Base-by-base conservation (phyloP, 2,329 filamentous ascomycete genomes). In the Rosellinia necatrix region DNA sequence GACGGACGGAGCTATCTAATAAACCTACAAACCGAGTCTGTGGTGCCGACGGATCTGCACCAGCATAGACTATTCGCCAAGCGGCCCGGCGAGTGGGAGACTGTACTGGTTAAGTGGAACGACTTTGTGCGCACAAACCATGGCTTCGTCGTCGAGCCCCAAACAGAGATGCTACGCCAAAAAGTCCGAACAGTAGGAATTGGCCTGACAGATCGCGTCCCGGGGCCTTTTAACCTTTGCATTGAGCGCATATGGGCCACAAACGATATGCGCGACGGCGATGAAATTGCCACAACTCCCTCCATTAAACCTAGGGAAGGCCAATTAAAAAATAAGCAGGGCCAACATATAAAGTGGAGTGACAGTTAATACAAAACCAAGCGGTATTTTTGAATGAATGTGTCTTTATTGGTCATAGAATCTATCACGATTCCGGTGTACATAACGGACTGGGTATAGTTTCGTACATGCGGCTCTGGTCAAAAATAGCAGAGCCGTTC, bases 71-170 rank as follows among this genome's bases (percentile, higher is more conserved):
- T 99, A 4, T 96, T 91, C 65, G 82, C 88, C 7, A 88, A 87
- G 68, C 83, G 84, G 7, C 87, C 90, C 0, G 92, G 92, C 1
- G 82, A 92, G 67, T 99, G 94, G 94, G 93, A 99, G 79, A 97
- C 94, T 1, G 83, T 97, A n/a, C 74, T 96, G 42, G 88, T 99
- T 61, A 89, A 89, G 60, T 94, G 92, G 82, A 88, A 87, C 65
- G 91, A 96, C 63, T 97, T 99, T 74, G 93, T 99, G 56, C 82
- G 94, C 61, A 99, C 94, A 12, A 97, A 97, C 70, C 85, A 96
- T 68, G 94, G 94, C 6, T 86, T 90, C 66, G 91, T 96, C 1
- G 87, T 97, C 4, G 92, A 97, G 76, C 94, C 94, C 27, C 93
- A 97, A 78, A 87, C 88, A 10, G 92, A 96, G 72, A 87, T 99